Conservation (phyloP, 441 rosid species). For the Corymbia citriodora region DNA sequence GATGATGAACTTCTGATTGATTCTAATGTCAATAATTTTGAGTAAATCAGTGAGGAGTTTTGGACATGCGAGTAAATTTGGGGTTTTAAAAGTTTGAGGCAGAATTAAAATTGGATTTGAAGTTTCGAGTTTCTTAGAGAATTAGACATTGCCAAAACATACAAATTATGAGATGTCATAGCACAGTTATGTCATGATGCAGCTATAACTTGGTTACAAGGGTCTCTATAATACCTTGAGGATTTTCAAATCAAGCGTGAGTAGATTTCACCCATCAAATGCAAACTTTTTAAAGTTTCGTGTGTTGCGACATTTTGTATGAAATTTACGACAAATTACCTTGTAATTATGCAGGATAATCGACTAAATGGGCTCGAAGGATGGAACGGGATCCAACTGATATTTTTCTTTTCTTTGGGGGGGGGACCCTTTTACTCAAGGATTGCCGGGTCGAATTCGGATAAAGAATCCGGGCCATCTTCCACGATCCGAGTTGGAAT, state of each 20-base stretch:
- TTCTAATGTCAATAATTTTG: neutral
- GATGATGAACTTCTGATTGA: neutral
- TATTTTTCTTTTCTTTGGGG: too few species aligned
- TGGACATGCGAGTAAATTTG: fast-evolving
- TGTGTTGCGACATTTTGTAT: fast-evolving
- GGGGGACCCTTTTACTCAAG: neutral
- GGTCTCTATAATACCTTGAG: neutral
- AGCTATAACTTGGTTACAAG: neutral
- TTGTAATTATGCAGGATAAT: neutral
- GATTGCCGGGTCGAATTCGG: neutral
- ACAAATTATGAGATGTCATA: too few species aligned
- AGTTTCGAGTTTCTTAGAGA: neutral
- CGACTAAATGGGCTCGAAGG: fast-evolving
- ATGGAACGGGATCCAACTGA: neutral
- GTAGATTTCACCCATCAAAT: neutral
- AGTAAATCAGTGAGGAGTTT: neutral
- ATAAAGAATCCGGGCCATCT: neutral
- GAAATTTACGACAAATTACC: neutral
- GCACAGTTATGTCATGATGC: fast-evolving
- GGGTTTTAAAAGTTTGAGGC: fast-evolving
- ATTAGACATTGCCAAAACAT: too few species aligned
- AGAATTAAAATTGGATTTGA: fast-evolving
- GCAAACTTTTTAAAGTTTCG: neutral
- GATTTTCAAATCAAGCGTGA: neutral
- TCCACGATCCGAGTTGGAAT: neutral